Evolutionary conservation across 2,329 filamentous ascomycete genomes (phyloP).

Genomic region (Monosporascus ibericus): DNA sequence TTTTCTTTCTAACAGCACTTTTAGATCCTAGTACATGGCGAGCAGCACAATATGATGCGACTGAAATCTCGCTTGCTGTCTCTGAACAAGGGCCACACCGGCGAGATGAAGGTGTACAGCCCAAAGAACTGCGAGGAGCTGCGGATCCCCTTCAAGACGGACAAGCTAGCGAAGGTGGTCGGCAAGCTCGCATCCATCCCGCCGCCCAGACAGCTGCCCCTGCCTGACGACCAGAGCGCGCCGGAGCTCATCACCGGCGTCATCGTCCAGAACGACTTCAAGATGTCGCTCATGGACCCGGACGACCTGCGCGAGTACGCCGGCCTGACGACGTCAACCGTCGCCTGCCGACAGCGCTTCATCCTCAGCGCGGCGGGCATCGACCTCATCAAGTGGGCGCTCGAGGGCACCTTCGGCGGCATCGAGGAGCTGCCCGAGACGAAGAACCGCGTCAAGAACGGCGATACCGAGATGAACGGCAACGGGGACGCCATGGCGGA

Average conservation of each 20-base stretch:
- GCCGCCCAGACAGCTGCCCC: conserved; percentile 46
- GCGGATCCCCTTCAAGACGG: conserved; percentile 87
- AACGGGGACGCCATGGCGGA: conserved; percentile 38
- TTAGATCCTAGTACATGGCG: conserved; percentile 91
- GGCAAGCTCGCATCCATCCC: conserved; percentile 82
- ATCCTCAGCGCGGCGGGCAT: conserved; percentile 82
- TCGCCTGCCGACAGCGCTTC: conserved; percentile 86
- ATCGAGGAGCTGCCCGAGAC: conserved; percentile 64
- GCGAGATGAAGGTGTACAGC: conserved; percentile 86
- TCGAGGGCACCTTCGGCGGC: conserved; percentile 88
- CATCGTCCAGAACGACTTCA: conserved; percentile 95
- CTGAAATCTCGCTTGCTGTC: conserved; percentile 90
- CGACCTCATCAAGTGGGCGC: conserved; percentile 86
- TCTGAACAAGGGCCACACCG: conserved; percentile 74
- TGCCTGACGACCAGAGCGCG: conserved; percentile 23
- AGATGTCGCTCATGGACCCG: conserved; percentile 92
- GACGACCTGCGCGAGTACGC: conserved; percentile 95
- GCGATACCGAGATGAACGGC: conserved; percentile 25
- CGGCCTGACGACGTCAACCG: conserved; percentile 91
- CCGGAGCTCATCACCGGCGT: conserved; percentile 73
- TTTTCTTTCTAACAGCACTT: conserved; percentile 8
- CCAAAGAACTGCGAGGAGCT: conserved; percentile 94
- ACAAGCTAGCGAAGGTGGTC: conserved; percentile 94
- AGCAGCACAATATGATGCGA: conserved; percentile 97
- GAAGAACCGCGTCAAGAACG: conserved; percentile 35